Base-by-base conservation (phyloP, 1,139 yeast species). In the Taphrina confusa region DNA sequence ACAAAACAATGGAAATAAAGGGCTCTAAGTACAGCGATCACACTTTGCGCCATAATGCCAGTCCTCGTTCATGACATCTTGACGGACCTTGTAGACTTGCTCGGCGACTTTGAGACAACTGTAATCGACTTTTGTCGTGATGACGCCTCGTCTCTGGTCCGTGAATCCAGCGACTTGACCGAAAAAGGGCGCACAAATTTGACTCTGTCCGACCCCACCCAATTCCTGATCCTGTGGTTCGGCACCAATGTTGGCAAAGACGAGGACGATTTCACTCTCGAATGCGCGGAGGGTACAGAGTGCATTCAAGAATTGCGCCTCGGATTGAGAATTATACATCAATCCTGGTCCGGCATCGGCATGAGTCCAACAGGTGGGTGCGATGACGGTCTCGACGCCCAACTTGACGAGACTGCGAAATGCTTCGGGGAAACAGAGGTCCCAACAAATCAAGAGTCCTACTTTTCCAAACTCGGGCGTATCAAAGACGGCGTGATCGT, bases 401-500 rank as follows among this genome's bases (percentile, higher is more conserved):
- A 63, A 65, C n/a, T 49, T 44, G 14, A 61, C 58, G 18, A 65
- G 61, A 44, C 59, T 51, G 20, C 64, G 57, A 50, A 65, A 65
- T 2, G 66, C 65, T 42, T 65, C 67, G 3, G 67, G 62, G 33
- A 61, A 61, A 4, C 60, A 59, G n/a, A 46, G 12, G 56, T 65
- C 67, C 67, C 67, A 65, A 54, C 67, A 65, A 9, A 65, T 45
- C 25, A 65, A 59, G 40, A 65, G 52, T 9, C 64, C 66, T 3
- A 63, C 63, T 34, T 52, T 57, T 22, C 67, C 67, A 49, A 65
- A 63, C 51, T 64, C 66, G 16, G 37, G 51, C 27, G 67, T 65
- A n/a, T 64, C 61, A 37, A 65, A 64, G 25, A 58, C 64, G 8
- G 49, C 16, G 27, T 65, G 67, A 1, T 57, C 57, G 25, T 46